Evolutionary conservation across 805 yeast species (phyloP), one percentile per base, ranked within the genome.

Genomic region (Metschnikowia arizonensis): DNA sequence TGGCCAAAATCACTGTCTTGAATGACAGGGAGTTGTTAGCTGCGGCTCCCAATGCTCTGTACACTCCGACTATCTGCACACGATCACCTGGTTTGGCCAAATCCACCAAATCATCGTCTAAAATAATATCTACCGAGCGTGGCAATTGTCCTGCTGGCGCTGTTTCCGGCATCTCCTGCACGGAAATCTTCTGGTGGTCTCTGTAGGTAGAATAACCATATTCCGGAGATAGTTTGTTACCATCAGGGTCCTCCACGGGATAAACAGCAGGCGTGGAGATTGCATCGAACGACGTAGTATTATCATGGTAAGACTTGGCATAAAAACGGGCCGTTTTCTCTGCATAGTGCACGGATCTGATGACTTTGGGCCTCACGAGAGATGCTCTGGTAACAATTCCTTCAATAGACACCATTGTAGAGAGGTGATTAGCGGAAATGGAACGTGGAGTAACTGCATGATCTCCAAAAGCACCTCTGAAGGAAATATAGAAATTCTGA

Each of bases 91-190:
- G 98, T 63, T 93, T 93, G 38, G 87, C 85, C 45, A 68, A 71
- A 62, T 93, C 99, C 2, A 93, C 98, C 52, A 93, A 74, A 62
- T 93, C 99, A 59, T 90, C 97, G 63, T 91, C 97, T 57, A 93
- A 69, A n/a, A 91, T 79, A 19, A 91, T 85, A 60, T 93, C 99
- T 29, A 93, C 77, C 2, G 96, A 83, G 58, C 98, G 76, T 29
- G 99, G 99, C 51, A 93, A 74, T 68, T 91, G 98, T 46, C 99
- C 99, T 0, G 98, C 95, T 12, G 98, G 99, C 1, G 98, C 97
- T 51, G 83, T 76, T 68, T 93, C 98, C 1, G 99, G 98, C 88
- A 93, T 87, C 69, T 93, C 99, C 65, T 93, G 99, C 30, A 93
- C 84, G 0, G 97, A 80, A 30, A 93, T 77, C 32, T 88, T 85